These are phyloP conservation scores for Lantana camara DNA, from an alignment of 257 asterid genomes.

Conservation along the genomic window DNA sequence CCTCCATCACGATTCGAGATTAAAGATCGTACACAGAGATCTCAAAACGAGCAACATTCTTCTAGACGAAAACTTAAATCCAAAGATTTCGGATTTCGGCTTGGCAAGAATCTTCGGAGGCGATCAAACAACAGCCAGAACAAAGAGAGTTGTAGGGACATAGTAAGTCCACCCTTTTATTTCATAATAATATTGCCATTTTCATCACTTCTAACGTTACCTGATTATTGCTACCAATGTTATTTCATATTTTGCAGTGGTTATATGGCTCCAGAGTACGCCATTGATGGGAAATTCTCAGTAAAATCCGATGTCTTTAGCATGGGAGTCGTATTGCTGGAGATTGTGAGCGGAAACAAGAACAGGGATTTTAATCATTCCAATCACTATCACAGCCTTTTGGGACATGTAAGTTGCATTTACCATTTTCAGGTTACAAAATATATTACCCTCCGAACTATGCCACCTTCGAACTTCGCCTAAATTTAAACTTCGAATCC, in stretches of 20 bases:
- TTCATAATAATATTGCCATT: no score
- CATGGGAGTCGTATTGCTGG: slow-evolving; percentile 47
- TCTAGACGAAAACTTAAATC: slow-evolving; percentile 32
- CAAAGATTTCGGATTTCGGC: slow-evolving; percentile 51
- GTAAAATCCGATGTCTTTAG: slow-evolving; percentile 47
- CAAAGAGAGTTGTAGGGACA: slow-evolving; percentile 43
- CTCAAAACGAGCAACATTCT: slow-evolving; percentile 45
- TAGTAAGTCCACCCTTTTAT: slow-evolving; percentile 25
- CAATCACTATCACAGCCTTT: slow-evolving; percentile 33
- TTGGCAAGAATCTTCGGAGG: slow-evolving; percentile 40
- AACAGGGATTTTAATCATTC: slow-evolving; percentile 34
- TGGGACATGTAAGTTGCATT: slow-evolving; percentile 37
- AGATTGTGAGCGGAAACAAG: slow-evolving; percentile 46
- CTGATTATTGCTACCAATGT: background rate
- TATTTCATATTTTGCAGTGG: slow-evolving; percentile 43
- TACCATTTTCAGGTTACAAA: background rate
- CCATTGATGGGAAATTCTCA: slow-evolving; percentile 45
- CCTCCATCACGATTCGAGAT: slow-evolving; percentile 47
- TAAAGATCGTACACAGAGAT: slow-evolving; percentile 44
- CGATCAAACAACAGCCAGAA: slow-evolving; percentile 26
- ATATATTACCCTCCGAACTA: no score
- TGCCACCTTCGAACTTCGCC: background rate
- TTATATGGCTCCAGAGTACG: slow-evolving; percentile 56
- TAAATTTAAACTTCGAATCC: background rate
- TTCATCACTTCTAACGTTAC: background rate